A percentile compares a stretch with the other conserved stretches of the same genome.
These are phyloP conservation scores for Boletus vermiculosoides DNA, from an alignment of 768 basidiomycete genomes.

Conservation along the genomic window DNA sequence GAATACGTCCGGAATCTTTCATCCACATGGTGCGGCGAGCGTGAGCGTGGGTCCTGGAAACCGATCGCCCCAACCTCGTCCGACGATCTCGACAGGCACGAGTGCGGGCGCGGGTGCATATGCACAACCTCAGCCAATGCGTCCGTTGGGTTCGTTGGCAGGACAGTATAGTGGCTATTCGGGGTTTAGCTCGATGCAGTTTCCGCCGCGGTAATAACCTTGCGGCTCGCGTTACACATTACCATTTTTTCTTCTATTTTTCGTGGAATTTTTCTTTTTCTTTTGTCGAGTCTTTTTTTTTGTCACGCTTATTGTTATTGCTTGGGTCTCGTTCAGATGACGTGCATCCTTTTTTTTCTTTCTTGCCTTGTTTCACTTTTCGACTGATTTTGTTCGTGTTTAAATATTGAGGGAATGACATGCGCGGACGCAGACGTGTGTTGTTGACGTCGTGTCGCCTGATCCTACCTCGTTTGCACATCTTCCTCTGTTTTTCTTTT, in stretches of 20 bases:
- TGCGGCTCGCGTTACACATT: background rate
- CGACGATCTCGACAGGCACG: conserved; percentile 11
- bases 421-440: background rate
- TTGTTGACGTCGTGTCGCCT: background rate
- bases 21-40: conserved; percentile 12
- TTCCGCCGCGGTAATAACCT: conserved; percentile 9
- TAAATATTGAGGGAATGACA: background rate
- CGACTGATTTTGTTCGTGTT: background rate
- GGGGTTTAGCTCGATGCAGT: conserved; percentile 26
- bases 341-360: conserved; percentile 1
- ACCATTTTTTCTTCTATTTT: too few relatives aligned
- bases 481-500: too few relatives aligned
- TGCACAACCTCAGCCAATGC: conserved; percentile 27
- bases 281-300: background rate
- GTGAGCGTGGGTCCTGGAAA: conserved; percentile 6
- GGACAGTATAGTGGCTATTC: conserved; percentile 24
- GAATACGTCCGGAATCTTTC: conserved; percentile 28
- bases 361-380: background rate
- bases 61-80: conserved; percentile 23
- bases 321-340: conserved; percentile 3
- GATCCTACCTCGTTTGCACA: background rate
- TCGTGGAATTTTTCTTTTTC: background rate
- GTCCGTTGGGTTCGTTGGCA: conserved; percentile 10
- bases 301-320: conserved; percentile 26
- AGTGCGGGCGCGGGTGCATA: conserved; percentile 10